Evolutionary conservation across 2,329 filamentous ascomycete genomes (phyloP).

Genomic region (Aspergillus sp.): DNA sequence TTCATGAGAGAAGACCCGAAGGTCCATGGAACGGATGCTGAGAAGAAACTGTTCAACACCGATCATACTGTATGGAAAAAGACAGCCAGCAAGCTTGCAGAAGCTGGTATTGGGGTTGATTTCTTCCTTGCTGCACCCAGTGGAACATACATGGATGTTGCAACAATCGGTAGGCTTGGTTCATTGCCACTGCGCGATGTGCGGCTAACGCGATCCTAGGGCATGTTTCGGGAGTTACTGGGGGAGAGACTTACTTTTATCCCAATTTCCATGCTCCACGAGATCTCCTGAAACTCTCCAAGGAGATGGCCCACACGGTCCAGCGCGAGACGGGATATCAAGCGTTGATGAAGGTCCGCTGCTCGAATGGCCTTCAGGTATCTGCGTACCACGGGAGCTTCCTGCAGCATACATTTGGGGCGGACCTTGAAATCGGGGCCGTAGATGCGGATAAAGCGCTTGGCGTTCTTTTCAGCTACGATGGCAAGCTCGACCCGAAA

Average conservation of each 20-base stretch:
- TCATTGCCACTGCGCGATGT: slow-evolving; percentile 1
- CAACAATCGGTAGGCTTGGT: slow-evolving; percentile 62
- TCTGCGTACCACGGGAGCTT: slow-evolving; percentile 95
- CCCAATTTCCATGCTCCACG: slow-evolving; percentile 87
- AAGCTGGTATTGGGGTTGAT: slow-evolving; percentile 77
- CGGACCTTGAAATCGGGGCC: slow-evolving; percentile 85
- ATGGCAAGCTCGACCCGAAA: slow-evolving; percentile 94
- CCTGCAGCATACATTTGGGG: slow-evolving; percentile 86
- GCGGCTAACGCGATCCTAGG: slow-evolving; percentile 38
- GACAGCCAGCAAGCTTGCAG: slow-evolving; percentile 75
- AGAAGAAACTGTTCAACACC: slow-evolving; percentile 84
- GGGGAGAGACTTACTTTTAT: slow-evolving; percentile 92
- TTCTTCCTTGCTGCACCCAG: slow-evolving; percentile 90
- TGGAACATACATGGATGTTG: slow-evolving; percentile 85
- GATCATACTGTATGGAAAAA: slow-evolving; percentile 86
- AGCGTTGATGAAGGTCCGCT: slow-evolving; percentile 95
- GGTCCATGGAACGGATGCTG: slow-evolving; percentile 72
- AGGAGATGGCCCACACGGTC: slow-evolving; percentile 78
- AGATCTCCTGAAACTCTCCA: slow-evolving; percentile 71
- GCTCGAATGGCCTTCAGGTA: slow-evolving; percentile 91
- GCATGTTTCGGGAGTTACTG: slow-evolving; percentile 77
- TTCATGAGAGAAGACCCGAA: slow-evolving; percentile 84
- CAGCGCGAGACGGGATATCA: slow-evolving; percentile 90
- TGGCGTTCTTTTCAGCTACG: slow-evolving; percentile 83
- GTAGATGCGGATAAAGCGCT: slow-evolving; percentile 92